These are phyloP conservation scores for Aspergillus intermedius DNA, from an alignment of 2,329 filamentous ascomycete genomes.

Conservation along the genomic window DNA sequence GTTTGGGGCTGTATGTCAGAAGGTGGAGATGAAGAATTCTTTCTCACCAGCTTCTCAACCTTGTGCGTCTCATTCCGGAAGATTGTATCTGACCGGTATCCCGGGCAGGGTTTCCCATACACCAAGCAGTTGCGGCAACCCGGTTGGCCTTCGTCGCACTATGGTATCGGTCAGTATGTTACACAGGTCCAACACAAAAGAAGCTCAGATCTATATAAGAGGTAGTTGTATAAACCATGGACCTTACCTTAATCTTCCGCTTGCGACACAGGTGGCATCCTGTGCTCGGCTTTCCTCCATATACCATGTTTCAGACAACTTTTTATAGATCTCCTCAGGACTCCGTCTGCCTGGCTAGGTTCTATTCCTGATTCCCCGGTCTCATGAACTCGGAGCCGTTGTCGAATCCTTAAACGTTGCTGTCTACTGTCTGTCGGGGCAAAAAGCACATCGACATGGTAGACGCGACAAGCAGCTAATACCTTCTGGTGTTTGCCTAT, in stretches of 20 bases:
- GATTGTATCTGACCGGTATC: constrained; percentile 29
- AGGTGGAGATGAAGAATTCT: constrained; percentile 1
- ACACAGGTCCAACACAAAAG: not conserved
- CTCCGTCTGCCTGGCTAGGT: not conserved
- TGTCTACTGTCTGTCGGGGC: not conserved
- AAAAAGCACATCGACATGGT: not conserved
- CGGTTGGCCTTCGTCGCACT: constrained; percentile 34
- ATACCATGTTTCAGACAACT: constrained; percentile 29
- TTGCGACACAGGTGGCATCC: constrained; percentile 36
- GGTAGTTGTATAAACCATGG: not conserved
- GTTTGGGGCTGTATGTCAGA: not conserved
- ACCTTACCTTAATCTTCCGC: constrained; percentile 35
- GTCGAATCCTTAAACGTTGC: not conserved
- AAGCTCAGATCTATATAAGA: not conserved
- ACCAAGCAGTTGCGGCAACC: constrained; percentile 30
- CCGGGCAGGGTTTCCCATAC: constrained; percentile 32
- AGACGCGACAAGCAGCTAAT: not conserved
- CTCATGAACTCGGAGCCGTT: not conserved
- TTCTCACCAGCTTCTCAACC: constrained; percentile 22
- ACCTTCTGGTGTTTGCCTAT: too few species aligned
- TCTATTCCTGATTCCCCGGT: not conserved
- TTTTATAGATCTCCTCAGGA: not conserved
- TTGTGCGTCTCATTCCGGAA: constrained; percentile 30
- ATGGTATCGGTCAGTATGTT: constrained; percentile 1
- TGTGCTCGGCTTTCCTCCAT: constrained; percentile 34